Evolutionary conservation across 2,329 filamentous ascomycete species (phyloP).

Genomic region (Aspergillus arachidicola): DNA sequence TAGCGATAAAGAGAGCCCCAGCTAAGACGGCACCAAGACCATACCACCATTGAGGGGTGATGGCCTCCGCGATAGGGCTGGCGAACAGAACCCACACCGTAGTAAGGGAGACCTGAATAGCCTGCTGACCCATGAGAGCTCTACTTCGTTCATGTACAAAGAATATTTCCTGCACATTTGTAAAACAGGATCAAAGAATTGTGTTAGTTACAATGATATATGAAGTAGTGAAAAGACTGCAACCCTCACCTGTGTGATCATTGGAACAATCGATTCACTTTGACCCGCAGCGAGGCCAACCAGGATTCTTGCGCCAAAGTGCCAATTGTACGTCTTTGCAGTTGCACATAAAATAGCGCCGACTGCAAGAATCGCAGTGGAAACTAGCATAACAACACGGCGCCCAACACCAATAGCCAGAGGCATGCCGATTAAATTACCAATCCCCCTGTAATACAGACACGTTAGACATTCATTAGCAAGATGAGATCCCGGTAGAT

Average conservation of each 20-base stretch:
- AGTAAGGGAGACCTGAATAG: conserved; percentile 43
- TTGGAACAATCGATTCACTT: conserved; percentile 46
- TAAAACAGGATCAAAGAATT: neutral
- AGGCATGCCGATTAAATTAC: conserved; percentile 37
- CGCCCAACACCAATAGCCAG: conserved; percentile 40
- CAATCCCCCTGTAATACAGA: conserved; percentile 32
- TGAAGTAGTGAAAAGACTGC: neutral
- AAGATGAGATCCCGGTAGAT: neutral
- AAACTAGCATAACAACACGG: conserved; percentile 35
- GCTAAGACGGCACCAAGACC: conserved; percentile 42
- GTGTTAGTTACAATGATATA: neutral
- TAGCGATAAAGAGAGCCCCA: conserved; percentile 37
- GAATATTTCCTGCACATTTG: conserved; percentile 36
- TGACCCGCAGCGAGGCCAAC: conserved; percentile 46
- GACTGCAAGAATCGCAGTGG: conserved; percentile 32
- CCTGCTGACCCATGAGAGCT: conserved; percentile 44
- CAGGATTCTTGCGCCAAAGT: conserved; percentile 42
- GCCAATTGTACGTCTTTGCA: conserved; percentile 36
- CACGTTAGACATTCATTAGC: neutral
- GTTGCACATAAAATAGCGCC: conserved; percentile 32
- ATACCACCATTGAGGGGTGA: conserved; percentile 49
- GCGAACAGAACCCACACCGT: conserved; percentile 45
- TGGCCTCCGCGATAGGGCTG: conserved; percentile 45
- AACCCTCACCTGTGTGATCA: conserved; percentile 40
- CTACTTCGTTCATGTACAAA: conserved; percentile 50